Percentiles rank a stretch among this genome's conserved stretches.
phyloP scores from a whole-genome alignment of 2,329 filamentous ascomycete genomes.

The Erysiphe pisi region DNA sequence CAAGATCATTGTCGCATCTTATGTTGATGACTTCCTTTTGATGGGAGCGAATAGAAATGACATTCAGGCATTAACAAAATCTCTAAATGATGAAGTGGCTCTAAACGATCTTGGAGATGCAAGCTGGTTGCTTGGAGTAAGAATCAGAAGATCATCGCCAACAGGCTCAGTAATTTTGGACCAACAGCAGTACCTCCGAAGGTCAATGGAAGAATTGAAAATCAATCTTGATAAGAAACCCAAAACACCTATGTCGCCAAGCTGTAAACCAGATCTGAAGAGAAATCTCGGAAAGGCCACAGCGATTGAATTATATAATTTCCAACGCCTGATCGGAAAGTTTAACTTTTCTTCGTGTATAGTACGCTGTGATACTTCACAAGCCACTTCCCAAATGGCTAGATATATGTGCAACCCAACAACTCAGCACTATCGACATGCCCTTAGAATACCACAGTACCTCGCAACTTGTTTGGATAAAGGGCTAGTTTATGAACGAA shows the following conservation, averaged over 20 bases:
- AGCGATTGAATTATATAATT: neutral
- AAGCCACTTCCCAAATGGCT: conserved; percentile 5
- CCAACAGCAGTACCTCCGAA: neutral
- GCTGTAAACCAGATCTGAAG: neutral
- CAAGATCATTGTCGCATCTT: conserved; percentile 10
- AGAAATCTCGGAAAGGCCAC: neutral
- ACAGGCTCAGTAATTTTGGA: neutral
- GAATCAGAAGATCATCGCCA: conserved; percentile 15
- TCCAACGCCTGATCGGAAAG: conserved; percentile 12
- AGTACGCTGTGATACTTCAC: neutral
- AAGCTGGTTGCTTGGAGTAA: neutral
- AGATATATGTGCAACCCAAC: conserved; percentile 18
- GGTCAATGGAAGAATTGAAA: neutral
- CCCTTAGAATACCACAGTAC: neutral
- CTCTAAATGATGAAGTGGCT: neutral
- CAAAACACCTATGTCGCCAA: neutral
- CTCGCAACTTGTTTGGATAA: neutral
- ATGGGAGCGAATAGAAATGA: neutral
- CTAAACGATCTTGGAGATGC: neutral
- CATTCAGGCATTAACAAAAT: neutral
- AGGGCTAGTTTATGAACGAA: neutral
- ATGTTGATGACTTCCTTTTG: conserved; percentile 9
- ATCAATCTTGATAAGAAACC: neutral
- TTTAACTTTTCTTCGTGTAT: conserved; percentile 16
- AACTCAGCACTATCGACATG: neutral